These are phyloP conservation scores for Xylaria sp. DNA, from an alignment of 2,329 filamentous ascomycete genomes.

Conservation along the genomic window DNA sequence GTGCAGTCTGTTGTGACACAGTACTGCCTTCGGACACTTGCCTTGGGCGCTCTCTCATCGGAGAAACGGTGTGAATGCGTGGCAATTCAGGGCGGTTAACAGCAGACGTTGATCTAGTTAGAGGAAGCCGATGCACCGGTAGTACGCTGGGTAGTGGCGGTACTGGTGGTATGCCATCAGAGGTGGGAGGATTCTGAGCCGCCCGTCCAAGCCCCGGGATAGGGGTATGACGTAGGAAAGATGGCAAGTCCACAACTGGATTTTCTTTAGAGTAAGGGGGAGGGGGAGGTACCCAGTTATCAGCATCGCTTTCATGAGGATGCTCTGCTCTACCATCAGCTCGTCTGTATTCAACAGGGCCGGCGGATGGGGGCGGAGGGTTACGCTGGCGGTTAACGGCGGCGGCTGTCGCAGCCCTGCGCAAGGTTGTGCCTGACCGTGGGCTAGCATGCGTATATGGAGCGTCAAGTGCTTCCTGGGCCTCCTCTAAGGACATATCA, in stretches of 20 bases:
- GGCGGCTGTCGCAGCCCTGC: slow-evolving; percentile 80
- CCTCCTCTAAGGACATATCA: slow-evolving; percentile 61
- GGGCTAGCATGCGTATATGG: slow-evolving; percentile 80
- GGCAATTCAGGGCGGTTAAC: slow-evolving; percentile 47
- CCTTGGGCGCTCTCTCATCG: slow-evolving; percentile 34
- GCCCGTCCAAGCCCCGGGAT: slow-evolving; percentile 51
- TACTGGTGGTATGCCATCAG: slow-evolving; percentile 40
- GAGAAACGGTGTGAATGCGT: slow-evolving; percentile 46
- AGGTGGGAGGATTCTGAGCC: slow-evolving; percentile 14
- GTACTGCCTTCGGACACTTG: slow-evolving; percentile 40
- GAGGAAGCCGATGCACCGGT: slow-evolving; percentile 30
- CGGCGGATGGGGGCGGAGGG: slow-evolving; percentile 64
- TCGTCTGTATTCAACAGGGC: slow-evolving; percentile 71
- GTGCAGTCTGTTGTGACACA: slow-evolving; percentile 31
- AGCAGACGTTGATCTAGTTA: slow-evolving; percentile 9
- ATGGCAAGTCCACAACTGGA: slow-evolving; percentile 63
- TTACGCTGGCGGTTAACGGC: slow-evolving; percentile 77
- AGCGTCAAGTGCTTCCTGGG: slow-evolving; percentile 72
- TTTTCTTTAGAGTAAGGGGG: slow-evolving; percentile 80
- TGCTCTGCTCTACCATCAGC: slow-evolving; percentile 77
- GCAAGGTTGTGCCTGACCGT: slow-evolving; percentile 75
- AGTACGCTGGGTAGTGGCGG: slow-evolving; percentile 35
- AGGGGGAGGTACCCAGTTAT: slow-evolving; percentile 88
- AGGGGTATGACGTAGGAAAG: slow-evolving; percentile 64
- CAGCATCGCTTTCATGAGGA: slow-evolving; percentile 87